Conservation (phyloP, 2,329 filamentous ascomycete genomes). For the Microdochium nivale region DNA sequence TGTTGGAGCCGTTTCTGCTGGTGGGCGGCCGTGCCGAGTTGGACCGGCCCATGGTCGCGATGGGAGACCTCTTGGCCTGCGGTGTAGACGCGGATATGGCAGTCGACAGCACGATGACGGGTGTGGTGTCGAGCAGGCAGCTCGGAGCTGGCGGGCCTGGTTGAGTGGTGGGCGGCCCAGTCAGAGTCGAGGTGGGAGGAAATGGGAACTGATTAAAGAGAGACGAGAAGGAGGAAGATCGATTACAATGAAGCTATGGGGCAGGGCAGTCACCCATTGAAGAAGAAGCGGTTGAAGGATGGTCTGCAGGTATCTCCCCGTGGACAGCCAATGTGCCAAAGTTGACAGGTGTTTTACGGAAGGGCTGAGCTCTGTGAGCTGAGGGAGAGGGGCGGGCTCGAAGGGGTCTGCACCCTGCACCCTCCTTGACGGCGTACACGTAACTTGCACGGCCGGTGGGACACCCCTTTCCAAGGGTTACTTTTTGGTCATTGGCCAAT, state of each 20-base stretch:
- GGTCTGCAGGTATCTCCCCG: background rate
- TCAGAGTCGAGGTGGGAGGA: constrained; percentile 4
- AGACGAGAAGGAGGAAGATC: constrained; percentile 29
- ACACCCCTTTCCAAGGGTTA: background rate
- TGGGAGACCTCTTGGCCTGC: background rate
- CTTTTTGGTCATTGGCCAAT: background rate
- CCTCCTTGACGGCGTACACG: too few species aligned
- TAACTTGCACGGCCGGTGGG: too few species aligned
- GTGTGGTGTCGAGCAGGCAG: background rate
- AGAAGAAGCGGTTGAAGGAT: constrained; percentile 6
- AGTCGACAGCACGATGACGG: background rate
- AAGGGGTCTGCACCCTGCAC: background rate
- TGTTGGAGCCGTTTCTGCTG: constrained; percentile 7
- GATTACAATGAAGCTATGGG: constrained; percentile 28
- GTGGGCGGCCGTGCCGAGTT: constrained; percentile 28
- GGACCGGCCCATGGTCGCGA: constrained; percentile 27
- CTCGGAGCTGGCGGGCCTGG: background rate
- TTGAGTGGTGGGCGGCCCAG: constrained; percentile 2
- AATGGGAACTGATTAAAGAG: constrained; percentile 22
- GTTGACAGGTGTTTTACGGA: constrained; percentile 1
- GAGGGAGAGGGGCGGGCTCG: background rate
- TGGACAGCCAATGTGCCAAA: background rate
- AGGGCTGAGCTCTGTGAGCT: background rate
- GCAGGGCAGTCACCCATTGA: constrained; percentile 5
- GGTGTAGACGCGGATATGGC: background rate